phyloP scores from a whole-genome alignment of 805 yeast genomes.

The Hemisphaericaspora nanyangensis region DNA sequence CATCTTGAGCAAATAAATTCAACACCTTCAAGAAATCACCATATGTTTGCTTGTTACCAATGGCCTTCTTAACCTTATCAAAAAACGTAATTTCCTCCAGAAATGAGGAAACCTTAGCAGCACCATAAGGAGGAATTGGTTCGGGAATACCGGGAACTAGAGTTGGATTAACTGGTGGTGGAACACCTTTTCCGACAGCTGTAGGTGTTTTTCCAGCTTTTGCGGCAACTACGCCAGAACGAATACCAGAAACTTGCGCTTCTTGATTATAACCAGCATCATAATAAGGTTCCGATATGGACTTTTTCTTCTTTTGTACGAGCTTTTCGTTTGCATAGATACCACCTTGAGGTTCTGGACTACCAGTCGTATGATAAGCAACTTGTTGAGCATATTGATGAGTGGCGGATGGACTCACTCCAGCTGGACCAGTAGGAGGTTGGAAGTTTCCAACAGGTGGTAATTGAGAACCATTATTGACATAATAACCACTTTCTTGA shows the following conservation, averaged over 20 bases:
- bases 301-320: slow-evolving; percentile 16
- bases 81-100: slow-evolving; percentile 87
- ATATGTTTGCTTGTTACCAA: slow-evolving; percentile 85
- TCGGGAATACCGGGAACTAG: slow-evolving; percentile 84
- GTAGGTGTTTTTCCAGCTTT: slow-evolving; percentile 13
- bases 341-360: slow-evolving; percentile 9
- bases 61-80: slow-evolving; percentile 83
- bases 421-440: slow-evolving; percentile 47
- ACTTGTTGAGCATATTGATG: slow-evolving; percentile 12
- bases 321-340: neutral
- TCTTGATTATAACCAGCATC: slow-evolving; percentile 39
- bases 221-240: slow-evolving; percentile 29
- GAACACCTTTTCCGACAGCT: slow-evolving; percentile 20
- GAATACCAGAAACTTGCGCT: slow-evolving; percentile 44
- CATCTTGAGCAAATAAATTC: slow-evolving; percentile 84
- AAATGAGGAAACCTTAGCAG: slow-evolving; percentile 53
- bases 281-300: slow-evolving; percentile 26
- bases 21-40: slow-evolving; percentile 88
- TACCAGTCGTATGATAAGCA: slow-evolving; percentile 8
- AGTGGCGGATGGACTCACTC: slow-evolving; percentile 22
- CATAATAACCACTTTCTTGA: slow-evolving; percentile 16
- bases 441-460: slow-evolving; percentile 91
- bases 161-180: slow-evolving; percentile 49
- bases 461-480: slow-evolving; percentile 46
- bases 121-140: slow-evolving; percentile 53